Percentiles rank a stretch among this genome's conserved stretches.
Evolutionary conservation across 306 rosid genomes (phyloP).

Genomic region (Gynostemma pentaphyllum): DNA sequence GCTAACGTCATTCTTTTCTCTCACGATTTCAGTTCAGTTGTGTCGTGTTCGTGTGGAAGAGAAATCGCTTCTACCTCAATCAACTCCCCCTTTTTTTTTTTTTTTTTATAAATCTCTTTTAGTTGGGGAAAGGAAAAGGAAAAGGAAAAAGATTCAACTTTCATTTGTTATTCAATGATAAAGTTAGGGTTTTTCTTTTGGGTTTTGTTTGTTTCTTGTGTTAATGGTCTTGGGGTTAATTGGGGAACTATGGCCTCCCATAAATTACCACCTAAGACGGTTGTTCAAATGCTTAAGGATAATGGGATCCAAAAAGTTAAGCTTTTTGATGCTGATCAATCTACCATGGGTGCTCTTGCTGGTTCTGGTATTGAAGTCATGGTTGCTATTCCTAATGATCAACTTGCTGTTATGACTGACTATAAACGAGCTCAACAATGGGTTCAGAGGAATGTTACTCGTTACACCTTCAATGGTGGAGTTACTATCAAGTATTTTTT

Average conservation of each 20-base stretch:
- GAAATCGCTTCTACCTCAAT: no score
- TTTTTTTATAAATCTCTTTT: background rate
- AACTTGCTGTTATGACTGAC: constrained; percentile 51
- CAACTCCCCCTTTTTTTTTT: no score
- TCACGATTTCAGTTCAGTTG: no score
- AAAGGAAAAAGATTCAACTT: no score
- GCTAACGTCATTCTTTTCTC: no score
- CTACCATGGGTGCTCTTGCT: constrained; percentile 73
- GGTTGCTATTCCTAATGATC: constrained; percentile 92
- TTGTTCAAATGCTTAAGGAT: constrained; percentile 77
- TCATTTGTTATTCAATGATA: no score
- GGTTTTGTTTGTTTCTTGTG: constrained; percentile 26
- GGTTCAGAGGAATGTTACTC: constrained; percentile 69
- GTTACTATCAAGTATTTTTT: constrained; percentile 66
- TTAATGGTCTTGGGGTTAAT: constrained; percentile 80
- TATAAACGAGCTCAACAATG: constrained; percentile 56
- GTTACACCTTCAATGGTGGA: constrained; percentile 69
- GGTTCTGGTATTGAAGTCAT: constrained; percentile 75
- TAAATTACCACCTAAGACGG: constrained; percentile 51
- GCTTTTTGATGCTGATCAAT: constrained; percentile 70
- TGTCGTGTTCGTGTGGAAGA: no score
- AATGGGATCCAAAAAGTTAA: constrained; percentile 85
- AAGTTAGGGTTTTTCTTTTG: constrained; percentile 17
- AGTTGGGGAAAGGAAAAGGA: no score
- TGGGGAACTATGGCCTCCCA: constrained; percentile 94